Evolutionary conservation across 164 flowering plant species (phyloP).

Genomic region (Piper betle): DNA sequence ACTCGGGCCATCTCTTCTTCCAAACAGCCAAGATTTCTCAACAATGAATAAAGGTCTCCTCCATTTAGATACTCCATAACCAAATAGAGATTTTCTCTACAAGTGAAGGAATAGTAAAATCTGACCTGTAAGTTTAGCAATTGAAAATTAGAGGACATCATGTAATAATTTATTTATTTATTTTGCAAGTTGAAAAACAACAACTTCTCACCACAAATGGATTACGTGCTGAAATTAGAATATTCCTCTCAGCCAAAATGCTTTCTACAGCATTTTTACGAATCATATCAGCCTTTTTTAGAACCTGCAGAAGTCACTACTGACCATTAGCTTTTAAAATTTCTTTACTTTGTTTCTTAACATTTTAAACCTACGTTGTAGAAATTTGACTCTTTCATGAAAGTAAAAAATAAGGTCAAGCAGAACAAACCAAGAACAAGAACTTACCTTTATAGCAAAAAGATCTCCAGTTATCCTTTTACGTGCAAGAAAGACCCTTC

Average conservation of each 20-base stretch:
- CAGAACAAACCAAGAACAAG: not conserved
- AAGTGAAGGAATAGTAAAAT: slow-evolving; percentile 97
- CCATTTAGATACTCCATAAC: slow-evolving; percentile 99
- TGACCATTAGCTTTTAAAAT: not conserved
- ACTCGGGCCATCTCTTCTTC: slow-evolving; percentile 91
- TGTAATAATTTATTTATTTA: too few relatives aligned
- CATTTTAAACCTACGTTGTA: not conserved
- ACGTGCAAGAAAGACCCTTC: slow-evolving; percentile 90
- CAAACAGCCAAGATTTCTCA: slow-evolving; percentile 86
- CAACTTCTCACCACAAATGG: slow-evolving; percentile 90
- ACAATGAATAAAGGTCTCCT: slow-evolving; percentile 87
- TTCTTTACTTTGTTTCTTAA: not conserved
- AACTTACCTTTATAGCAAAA: slow-evolving; percentile 84
- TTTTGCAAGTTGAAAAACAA: not conserved
- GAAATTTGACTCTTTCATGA: not conserved
- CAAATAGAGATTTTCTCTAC: slow-evolving; percentile 93
- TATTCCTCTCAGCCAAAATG: slow-evolving; percentile 87
- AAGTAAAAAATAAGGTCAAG: not conserved
- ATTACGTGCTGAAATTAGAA: slow-evolving; percentile 86
- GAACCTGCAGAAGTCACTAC: slow-evolving; percentile 37
- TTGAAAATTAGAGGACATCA: not conserved
- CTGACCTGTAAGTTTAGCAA: slow-evolving; percentile 60
- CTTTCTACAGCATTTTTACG: slow-evolving; percentile 98
- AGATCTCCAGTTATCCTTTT: slow-evolving; percentile 95
- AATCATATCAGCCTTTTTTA: slow-evolving; percentile 96